Evolutionary conservation across 495 filamentous ascomycete genomes (phyloP), one percentile per base, ranked within the genome.

Genomic region (Hypoxylon intermedium): DNA sequence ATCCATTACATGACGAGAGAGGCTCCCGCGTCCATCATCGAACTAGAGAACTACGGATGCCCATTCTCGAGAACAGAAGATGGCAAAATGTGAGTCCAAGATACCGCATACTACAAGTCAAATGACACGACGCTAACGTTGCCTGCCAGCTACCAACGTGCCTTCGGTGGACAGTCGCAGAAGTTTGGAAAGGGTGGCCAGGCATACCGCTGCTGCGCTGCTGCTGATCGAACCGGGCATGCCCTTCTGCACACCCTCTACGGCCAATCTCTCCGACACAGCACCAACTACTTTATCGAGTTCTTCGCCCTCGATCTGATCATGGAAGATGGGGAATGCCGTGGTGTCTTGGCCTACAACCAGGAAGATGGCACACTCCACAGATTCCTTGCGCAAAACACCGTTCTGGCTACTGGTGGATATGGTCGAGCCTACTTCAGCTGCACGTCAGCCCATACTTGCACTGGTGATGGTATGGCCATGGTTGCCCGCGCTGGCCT

Each of bases 1-100:
- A 98, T 98, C 72, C 93, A 98, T 77, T 98, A 98, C 80, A 98
- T 98, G 93, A 97, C 93, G 59, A 84, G 92, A 59, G 94, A 97
- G 76, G 93, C 93, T 16, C 92, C 93, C 19, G 85, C 87, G 47
- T 91, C 88, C 67, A 92, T 98, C 54, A 89, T 94, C 72, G 93
- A 98, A 79, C 79, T 98, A 53, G 93, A 98, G 76, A 92, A 96
- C 75, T 98, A 98, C 76, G 93, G 93, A 55, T 97, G 93, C 76
- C 94, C 93, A 50, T 98, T 98, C 81, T 96, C 92, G 51, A 85
- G 93, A 85, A 98, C 93, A 40, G 93, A 97, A 72, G 93, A 97
- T 71, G 93, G 93, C 51, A 93, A 87, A 74, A 97, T 98, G 83
- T 86, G 73, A 75, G 82, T 68, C 38, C 18, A 9, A 15, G 21